Evolutionary conservation across 768 basidiomycete genomes (phyloP), one percentile per base, ranked within the genome.

Genomic region (Kwoniella mangroviensis): DNA sequence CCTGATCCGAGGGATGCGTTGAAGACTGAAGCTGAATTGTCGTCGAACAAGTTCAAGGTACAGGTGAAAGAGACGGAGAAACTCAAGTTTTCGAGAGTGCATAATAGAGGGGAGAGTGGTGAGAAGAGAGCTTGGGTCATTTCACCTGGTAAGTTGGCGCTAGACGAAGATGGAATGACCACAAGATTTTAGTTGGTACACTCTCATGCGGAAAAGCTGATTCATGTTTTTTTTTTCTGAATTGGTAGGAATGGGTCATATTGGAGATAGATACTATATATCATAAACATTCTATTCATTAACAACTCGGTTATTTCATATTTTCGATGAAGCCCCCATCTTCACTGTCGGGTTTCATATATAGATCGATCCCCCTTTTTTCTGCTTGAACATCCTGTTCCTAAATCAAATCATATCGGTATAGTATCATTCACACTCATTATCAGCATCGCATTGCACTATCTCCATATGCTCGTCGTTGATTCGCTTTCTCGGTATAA

Each of bases 61-160:
- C 68, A 58, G 4, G 65, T 70, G 4, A 58, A 64, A 42, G 61
- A 63, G 4, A 74, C 73, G 26, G 79, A 79, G 41, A 71, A 70
- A 17, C 63, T 79, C 56, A 73, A 69, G 52, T 79, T 78, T 45
- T 75, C 74, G 15, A 69, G 72, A 53, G 66, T 62, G 26, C 49
- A 65, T 24, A 70, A 24, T 81, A 76, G 68, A 81, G 76, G 21
- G 77, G 71, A 73, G 69, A 26, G 84, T 42, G 63, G 58, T 11
- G 72, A 75, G 69, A 80, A 82, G 72, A 69, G 79, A 43, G 81
- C 77, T 41, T 82, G 81, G 80, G 75, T 81, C 12, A 76, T 81
- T 15, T 72, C 75, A 19, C 79, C 79, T 60, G 81, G 81, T 78
- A 15, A 71, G 80, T 71, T 24, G 21, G n/a, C n/a, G n/a, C n/a